Evolutionary conservation across 2,329 filamentous ascomycete genomes (phyloP), one percentile per base, ranked within the genome.

Genomic region (Eurotiales sp.): DNA sequence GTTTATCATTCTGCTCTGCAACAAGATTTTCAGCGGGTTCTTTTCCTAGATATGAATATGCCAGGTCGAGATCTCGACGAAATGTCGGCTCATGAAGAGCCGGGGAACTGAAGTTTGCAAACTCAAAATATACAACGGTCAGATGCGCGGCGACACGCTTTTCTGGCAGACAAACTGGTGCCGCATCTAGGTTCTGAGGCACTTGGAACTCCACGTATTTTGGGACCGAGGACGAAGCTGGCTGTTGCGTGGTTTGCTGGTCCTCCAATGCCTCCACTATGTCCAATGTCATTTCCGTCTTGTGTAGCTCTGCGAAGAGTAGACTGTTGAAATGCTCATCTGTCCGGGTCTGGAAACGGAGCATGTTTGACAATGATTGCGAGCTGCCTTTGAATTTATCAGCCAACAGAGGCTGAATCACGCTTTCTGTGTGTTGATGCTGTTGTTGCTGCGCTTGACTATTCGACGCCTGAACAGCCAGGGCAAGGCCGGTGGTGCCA

Each of bases 301-400:
- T 41, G 17, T 41, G 39, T 41, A 41, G 39, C 14, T 41, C 39
- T 22, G 39, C 39, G 39, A 41, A 41, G 19, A 41, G 39, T 25
- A 41, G 39, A n/a, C 15, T 41, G 15, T 41, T 41, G 17, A 41
- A 41, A n/a, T 22, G 10, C 4, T 22, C 39, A 10, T 41, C 39
- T 5, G 19, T 25, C 6, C 23, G 10, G 2, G 39, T 41, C 19
- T 25, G 17, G 39, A 41, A 41, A 41, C 39, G 39, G 39, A 41
- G 39, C 39, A 41, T 41, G n/a, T 22, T 22, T n/a, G 39, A 22
- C 19, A 41, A n/a, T 3, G 39, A 41, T 22, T 25, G 39, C 3
- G 39, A 41, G 5, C 14, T 12, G 17, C 15, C 39, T 22, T 41
- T 41, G 10, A 25, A 22, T 15, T 41, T 41, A 12, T 15, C 10